These are phyloP conservation scores for Begonia peltatifolia DNA, from an alignment of 306 rosid species.

Conservation along the genomic window DNA sequence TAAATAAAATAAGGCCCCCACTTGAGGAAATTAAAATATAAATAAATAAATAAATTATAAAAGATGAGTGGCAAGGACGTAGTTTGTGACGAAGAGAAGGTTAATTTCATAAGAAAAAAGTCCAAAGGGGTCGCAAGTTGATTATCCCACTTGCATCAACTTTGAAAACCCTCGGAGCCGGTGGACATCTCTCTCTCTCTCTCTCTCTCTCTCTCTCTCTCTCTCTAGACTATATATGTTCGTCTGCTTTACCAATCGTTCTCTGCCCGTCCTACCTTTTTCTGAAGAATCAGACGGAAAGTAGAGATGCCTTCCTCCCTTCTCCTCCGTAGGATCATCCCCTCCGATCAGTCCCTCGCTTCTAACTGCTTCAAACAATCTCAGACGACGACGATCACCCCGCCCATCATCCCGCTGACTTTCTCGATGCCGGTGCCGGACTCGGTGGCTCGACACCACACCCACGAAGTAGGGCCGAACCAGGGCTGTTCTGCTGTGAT, in stretches of 20 bases:
- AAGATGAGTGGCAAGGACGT: no score
- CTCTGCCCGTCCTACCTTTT: conserved; percentile 6
- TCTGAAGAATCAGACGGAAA: neutral
- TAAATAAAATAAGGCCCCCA: no score
- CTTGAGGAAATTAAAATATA: no score
- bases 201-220: conserved; percentile 1
- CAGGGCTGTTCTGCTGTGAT: conserved; percentile 72
- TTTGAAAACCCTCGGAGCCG: conserved; percentile 8
- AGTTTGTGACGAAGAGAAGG: no score
- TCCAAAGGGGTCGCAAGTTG: conserved; percentile 44
- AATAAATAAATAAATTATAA: no score
- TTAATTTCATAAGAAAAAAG: no score
- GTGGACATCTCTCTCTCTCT: neutral
- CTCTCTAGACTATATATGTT: no score
- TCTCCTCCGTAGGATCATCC: conserved; percentile 44
- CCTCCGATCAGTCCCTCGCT: conserved; percentile 15
- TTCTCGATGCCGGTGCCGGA: conserved; percentile 24
- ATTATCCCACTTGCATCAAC: conserved; percentile 73
- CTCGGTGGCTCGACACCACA: conserved; percentile 30
- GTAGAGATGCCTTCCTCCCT: conserved; percentile 52
- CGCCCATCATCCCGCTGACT: conserved; percentile 1
- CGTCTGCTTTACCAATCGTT: neutral
- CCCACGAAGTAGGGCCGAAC: conserved; percentile 30
- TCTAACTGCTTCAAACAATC: conserved; percentile 27
- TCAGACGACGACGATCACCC: conserved; percentile 5